These are phyloP conservation scores for Camellia japonica DNA, from an alignment of 148 eudicot species.

Conservation along the genomic window DNA sequence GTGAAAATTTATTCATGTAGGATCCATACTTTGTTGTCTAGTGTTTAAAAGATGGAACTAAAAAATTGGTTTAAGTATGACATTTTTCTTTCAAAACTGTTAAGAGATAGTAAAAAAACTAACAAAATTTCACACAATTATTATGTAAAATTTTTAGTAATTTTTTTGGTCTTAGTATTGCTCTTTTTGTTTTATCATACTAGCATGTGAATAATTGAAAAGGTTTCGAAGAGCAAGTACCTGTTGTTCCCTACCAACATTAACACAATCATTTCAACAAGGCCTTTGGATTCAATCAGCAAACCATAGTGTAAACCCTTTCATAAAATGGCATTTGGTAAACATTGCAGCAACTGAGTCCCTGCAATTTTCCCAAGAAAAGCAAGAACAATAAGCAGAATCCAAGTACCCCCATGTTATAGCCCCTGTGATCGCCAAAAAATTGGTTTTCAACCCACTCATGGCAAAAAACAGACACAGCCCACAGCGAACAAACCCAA, in stretches of 20 bases:
- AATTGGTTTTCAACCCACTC: constrained; percentile 59
- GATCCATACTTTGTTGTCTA: no score
- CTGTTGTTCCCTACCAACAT: constrained; percentile 91
- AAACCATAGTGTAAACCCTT: constrained; percentile 57
- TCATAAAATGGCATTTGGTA: constrained; percentile 59
- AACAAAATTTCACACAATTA: no score
- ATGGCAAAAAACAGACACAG: constrained; percentile 61
- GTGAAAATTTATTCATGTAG: no score
- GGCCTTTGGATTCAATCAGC: constrained; percentile 85
- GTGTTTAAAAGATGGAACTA: no score
- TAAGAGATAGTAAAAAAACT: no score
- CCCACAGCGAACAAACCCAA: no score
- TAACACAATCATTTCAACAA: constrained; percentile 92
- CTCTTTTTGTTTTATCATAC: no score
- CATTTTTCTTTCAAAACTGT: no score
- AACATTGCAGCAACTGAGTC: constrained; percentile 33
- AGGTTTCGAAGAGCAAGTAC: constrained; percentile 22
- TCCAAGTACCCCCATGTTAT: constrained; percentile 31
- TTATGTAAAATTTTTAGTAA: no score
- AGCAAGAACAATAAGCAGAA: constrained; percentile 32
- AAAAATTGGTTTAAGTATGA: no score
- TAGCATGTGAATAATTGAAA: background rate
- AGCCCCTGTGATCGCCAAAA: constrained; percentile 16
- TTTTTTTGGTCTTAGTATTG: no score
- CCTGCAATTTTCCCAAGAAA: constrained; percentile 54